A percentile compares a stretch with the other conserved stretches of the same genome.
Evolutionary conservation across 352 stramenopile species (phyloP).

Genomic region (Phytophthora fragariaefolia): DNA sequence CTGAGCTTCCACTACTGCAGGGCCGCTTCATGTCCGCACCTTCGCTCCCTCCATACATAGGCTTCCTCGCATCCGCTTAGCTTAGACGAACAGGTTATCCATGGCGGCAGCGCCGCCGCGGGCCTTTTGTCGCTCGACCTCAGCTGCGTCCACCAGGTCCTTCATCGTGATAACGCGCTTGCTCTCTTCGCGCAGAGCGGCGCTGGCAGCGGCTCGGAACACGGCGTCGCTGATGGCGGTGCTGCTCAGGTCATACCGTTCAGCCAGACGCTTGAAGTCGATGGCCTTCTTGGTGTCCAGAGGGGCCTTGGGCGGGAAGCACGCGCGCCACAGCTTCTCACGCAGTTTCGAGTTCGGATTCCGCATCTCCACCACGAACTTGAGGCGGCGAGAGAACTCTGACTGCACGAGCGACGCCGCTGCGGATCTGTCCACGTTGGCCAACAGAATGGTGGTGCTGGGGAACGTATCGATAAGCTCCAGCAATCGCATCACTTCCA

Average conservation of each 20-base stretch:
- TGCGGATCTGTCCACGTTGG: slow-evolving; percentile 64
- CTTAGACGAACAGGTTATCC: slow-evolving; percentile 86
- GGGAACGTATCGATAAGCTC: slow-evolving; percentile 83
- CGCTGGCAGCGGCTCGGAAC: slow-evolving; percentile 79
- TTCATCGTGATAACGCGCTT: slow-evolving; percentile 82
- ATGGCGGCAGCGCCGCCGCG: slow-evolving; percentile 66
- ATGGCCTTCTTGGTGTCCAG: slow-evolving; percentile 57
- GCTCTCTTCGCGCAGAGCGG: slow-evolving; percentile 65
- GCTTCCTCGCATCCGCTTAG: slow-evolving; percentile 1
- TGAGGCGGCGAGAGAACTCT: slow-evolving; percentile 77
- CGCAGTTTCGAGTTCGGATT: slow-evolving; percentile 76
- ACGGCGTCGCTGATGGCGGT: slow-evolving; percentile 84
- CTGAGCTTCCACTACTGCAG: slow-evolving; percentile 9
- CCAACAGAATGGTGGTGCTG: slow-evolving; percentile 80
- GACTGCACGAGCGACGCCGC: slow-evolving; percentile 59
- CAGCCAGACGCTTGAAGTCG: slow-evolving; percentile 74
- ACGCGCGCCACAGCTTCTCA: slow-evolving; percentile 76
- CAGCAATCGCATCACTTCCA: slow-evolving; percentile 80
- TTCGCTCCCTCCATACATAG: slow-evolving; percentile 27
- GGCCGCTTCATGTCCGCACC: background rate
- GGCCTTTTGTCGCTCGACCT: slow-evolving; percentile 78
- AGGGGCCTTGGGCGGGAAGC: slow-evolving; percentile 74
- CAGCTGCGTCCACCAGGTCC: slow-evolving; percentile 72
- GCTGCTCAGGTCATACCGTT: slow-evolving; percentile 80
- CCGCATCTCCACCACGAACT: slow-evolving; percentile 89